Evolutionary conservation across 2,329 filamentous ascomycete genomes (phyloP), one percentile per base, ranked within the genome.

Genomic region (Clarireedia homoeocarpa): DNA sequence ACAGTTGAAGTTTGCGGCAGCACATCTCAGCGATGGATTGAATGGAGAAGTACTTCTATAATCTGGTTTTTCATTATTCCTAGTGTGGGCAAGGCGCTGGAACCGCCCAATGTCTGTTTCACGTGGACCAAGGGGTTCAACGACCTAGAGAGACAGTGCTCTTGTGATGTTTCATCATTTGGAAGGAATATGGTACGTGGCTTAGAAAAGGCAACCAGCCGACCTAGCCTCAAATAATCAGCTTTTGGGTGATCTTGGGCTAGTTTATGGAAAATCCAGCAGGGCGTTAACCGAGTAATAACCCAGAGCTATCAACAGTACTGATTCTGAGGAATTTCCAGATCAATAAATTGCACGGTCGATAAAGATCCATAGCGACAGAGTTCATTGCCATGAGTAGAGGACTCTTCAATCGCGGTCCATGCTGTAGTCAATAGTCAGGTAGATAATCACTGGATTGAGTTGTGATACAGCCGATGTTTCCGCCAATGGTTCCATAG

Each of bases 31-130:
- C 20, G 23, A 49, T 30, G 39, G 12, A 14, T 54, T 23, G 44
- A 48, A 49, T 54, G 52, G 52, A 30, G 45, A 49, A 54, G 52
- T 49, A 42, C 52, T 54, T 24, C 38, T 49, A 54, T 54, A 45
- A 49, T 42, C 20, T 54, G 36, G 52, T 15, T 24, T 34, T 39
- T 40, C 44, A 48, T 12, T 23, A 39, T 44, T 9, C 23, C 39
- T 40, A 27, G 23, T 45, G 10, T 47, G 26, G 42, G 27, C 15
- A 20, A 53, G 38, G 23, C 36, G 27, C 51, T 53, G 51, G 26
- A 27, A 27, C 7, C 7, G 26, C 26, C 26, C 26, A 27, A 27
- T 27, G 30, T 9, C 9, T 12, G 30, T 34, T 34, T 34, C 30
- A 12, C 30, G 30, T 34, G 30, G 10, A 34, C 12, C 30, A 30